These are phyloP conservation scores for Hordeum marinum DNA, from an alignment of 176 grass and related monocot species.

Conservation along the genomic window DNA sequence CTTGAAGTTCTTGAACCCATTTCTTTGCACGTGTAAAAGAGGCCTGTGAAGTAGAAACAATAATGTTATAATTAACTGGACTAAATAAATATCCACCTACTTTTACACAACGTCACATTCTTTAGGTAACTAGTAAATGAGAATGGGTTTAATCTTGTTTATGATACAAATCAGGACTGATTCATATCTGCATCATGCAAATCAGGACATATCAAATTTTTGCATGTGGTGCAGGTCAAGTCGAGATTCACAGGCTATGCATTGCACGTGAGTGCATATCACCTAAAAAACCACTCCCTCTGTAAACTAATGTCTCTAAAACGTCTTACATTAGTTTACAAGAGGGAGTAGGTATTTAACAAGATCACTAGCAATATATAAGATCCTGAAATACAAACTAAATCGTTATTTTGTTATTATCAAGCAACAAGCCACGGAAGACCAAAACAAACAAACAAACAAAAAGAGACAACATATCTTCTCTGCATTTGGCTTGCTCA, in stretches of 20 bases:
- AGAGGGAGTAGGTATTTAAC: background rate
- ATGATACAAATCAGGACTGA: background rate
- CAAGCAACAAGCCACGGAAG: background rate
- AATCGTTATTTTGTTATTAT: background rate
- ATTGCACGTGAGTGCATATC: background rate
- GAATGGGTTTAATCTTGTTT: background rate
- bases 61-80: background rate
- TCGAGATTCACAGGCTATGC: background rate
- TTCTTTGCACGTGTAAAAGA: slow-evolving; percentile 81
- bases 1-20: slow-evolving; percentile 97
- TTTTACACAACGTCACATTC: background rate
- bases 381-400: background rate
- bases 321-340: no score
- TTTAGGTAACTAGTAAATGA: background rate
- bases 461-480: background rate
- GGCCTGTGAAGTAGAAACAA: slow-evolving; percentile 41
- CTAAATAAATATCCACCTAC: background rate
- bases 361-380: background rate
- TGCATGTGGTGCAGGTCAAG: background rate
- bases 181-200: background rate
- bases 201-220: background rate
- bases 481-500: background rate
- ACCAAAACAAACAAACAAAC: background rate
- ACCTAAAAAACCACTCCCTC: no score
- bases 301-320: no score